Evolutionary conservation across 768 basidiomycete genomes (phyloP).

Genomic region (Candolleomyces eurysporus): DNA sequence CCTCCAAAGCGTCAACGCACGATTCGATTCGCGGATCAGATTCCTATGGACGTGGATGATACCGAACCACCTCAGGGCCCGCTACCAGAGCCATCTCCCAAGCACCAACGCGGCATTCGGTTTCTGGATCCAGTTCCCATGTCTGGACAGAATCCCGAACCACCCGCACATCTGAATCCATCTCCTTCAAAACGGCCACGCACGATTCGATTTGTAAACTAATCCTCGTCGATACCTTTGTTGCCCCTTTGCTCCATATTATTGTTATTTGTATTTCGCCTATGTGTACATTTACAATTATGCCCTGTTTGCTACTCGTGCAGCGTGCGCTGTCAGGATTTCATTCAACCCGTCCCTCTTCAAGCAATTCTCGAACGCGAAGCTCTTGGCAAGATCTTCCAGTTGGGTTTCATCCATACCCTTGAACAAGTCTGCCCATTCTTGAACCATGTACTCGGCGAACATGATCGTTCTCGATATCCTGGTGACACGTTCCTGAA

Average conservation of each 20-base stretch:
- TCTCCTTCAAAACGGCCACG: background rate
- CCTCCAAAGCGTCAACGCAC: no score
- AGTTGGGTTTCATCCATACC: constrained; percentile 58
- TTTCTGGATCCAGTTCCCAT: no score
- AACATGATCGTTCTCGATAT: constrained; percentile 68
- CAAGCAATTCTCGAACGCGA: constrained; percentile 68
- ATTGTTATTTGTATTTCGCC: background rate
- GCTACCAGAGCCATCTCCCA: no score
- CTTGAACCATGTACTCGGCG: constrained; percentile 66
- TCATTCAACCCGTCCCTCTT: constrained; percentile 67
- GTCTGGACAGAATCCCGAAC: background rate
- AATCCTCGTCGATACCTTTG: background rate
- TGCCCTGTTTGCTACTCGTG: constrained; percentile 2
- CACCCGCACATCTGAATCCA: background rate
- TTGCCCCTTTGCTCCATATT: background rate
- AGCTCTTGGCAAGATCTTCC: constrained; percentile 72
- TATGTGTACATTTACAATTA: background rate
- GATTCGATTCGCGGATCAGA: no score
- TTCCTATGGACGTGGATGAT: no score
- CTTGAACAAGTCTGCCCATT: constrained; percentile 69
- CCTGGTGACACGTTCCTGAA: constrained; percentile 56
- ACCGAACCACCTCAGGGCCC: no score
- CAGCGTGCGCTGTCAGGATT: constrained; percentile 28
- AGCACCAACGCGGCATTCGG: no score
- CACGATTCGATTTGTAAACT: background rate